Evolutionary conservation across 2,329 filamentous ascomycete species (phyloP), one percentile per base, ranked within the genome.

Genomic region (Pestalotiopsis sp.): DNA sequence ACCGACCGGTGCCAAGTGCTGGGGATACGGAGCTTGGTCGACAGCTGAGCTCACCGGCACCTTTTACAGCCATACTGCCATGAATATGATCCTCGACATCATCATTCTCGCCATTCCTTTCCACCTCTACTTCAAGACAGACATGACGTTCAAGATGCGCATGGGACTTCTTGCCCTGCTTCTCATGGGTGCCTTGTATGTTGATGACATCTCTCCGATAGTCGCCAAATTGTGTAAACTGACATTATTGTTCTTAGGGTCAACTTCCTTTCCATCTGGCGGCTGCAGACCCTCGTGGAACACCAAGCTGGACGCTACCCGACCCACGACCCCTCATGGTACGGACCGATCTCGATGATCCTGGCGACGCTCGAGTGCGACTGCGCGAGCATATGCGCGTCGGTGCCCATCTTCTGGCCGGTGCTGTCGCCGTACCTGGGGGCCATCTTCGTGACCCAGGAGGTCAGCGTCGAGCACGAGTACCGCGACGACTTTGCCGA

Each of bases 401-500:
- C 77, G 59, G 71, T 79, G 39, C 77, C 77, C 25, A 75, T 78
- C 20, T 79, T 79, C 74, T 79, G 74, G 75, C 77, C 77, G 13
- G 71, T 77, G 6, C 68, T 81, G 1, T 69, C 73, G 36, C 71
- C 77, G n/a, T 70, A 69, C n/a, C 58, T 79, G 38, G 76, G 73
- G 65, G 74, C 68, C 57, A 80, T 81, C 71, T 80, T 80, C 67
- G 76, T 81, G 14, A 81, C 79, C n/a, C 78, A 77, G 17, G 79
- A 81, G 62, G 76, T 81, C 9, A 77, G 75, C 72, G 72, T 78
- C 12, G 61, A 68, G 59, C 66, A 68, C 17, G 69, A 67, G 66
- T 62, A 67, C 41, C 58, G 61, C 11, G 58, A 63, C n/a, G 38
- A 9, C 31, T 36, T 38, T 11, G 59, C 17, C 17, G 65, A 67